Evolutionary conservation across 2,329 filamentous ascomycete species (phyloP).

Genomic region (Juglanconis oblonga): DNA sequence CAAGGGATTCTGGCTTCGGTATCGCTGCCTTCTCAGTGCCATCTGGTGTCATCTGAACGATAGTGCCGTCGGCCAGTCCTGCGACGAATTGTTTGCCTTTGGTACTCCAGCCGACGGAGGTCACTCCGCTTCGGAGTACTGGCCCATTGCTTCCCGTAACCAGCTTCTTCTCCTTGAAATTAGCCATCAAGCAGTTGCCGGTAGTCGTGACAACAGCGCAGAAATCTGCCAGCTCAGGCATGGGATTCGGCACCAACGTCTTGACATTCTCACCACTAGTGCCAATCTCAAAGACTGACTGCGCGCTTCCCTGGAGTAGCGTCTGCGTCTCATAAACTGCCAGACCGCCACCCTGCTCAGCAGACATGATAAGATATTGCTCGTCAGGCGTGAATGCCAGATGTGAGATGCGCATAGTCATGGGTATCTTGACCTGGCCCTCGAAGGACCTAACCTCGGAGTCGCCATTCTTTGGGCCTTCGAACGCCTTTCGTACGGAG

Average conservation of each 20-base stretch:
- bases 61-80: constrained; percentile 76
- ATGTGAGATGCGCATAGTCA: constrained; percentile 78
- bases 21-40: constrained; percentile 76
- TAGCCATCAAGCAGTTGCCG: constrained; percentile 80
- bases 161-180: constrained; percentile 66
- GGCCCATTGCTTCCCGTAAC: constrained; percentile 56
- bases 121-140: constrained; percentile 71
- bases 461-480: constrained; percentile 54
- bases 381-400: constrained; percentile 90
- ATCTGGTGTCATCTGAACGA: constrained; percentile 78
- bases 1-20: constrained; percentile 69
- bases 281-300: constrained; percentile 69
- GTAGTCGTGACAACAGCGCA: constrained; percentile 77
- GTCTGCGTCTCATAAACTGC: constrained; percentile 76
- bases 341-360: constrained; percentile 76
- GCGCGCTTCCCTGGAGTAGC: constrained; percentile 63
- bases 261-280: constrained; percentile 75
- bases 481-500: constrained; percentile 72
- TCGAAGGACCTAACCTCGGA: constrained; percentile 67
- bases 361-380: constrained; percentile 76
- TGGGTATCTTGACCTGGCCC: constrained; percentile 69
- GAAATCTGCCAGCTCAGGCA: constrained; percentile 66
- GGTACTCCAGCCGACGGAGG: constrained; percentile 85
- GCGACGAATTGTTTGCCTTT: constrained; percentile 91
- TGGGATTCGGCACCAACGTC: constrained; percentile 77